Evolutionary conservation across 2,329 filamentous ascomycete genomes (phyloP).

Genomic region (Sphaerostilbella broomeana): DNA sequence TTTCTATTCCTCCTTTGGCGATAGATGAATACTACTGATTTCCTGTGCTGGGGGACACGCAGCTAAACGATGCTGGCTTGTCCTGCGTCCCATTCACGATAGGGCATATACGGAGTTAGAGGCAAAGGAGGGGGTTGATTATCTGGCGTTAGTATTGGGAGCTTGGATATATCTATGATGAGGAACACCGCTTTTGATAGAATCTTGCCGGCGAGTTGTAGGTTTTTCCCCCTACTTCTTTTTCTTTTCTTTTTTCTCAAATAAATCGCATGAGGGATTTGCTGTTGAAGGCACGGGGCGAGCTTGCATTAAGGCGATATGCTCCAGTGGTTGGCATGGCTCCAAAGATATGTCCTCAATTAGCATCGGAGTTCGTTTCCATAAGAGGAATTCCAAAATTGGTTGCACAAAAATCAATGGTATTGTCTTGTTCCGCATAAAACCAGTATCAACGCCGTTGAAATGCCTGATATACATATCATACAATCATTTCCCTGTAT

Average conservation of each 20-base stretch:
- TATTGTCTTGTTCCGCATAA: not conserved
- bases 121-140: conserved; percentile 18
- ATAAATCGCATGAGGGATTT: not conserved
- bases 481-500: conserved; percentile 6
- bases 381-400: no score
- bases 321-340: not conserved
- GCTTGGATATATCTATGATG: not conserved
- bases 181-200: not conserved
- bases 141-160: not conserved
- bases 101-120: conserved; percentile 20
- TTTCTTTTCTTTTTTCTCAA: not conserved
- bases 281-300: no score
- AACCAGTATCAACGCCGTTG: conserved; percentile 9
- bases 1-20: not conserved
- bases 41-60: not conserved
- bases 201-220: conserved; percentile 1
- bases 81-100: not conserved
- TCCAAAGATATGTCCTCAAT: not conserved
- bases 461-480: conserved; percentile 12
- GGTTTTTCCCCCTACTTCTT: not conserved
- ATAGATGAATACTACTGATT: not conserved
- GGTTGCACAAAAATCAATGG: no score
- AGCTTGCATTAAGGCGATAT: conserved; percentile 1
- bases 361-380: not conserved
- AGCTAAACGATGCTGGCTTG: not conserved